Evolutionary conservation across 306 rosid genomes (phyloP).

Genomic region (Vigna hirtella): DNA sequence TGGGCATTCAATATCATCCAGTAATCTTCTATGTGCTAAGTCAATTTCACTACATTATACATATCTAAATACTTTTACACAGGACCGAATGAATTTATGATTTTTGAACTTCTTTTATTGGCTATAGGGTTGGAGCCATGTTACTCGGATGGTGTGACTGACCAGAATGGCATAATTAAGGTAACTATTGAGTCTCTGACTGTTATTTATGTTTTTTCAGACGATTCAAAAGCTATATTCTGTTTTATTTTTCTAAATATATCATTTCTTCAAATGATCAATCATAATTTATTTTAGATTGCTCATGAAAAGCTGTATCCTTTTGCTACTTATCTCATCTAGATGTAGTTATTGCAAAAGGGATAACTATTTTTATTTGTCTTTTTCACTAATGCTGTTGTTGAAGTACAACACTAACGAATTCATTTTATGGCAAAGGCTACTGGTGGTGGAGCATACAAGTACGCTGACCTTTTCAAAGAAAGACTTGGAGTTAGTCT

Average conservation of each 20-base stretch:
- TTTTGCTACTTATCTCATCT: conserved; percentile 20
- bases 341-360: conserved; percentile 30
- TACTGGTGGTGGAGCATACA: conserved; percentile 99
- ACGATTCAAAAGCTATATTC: conserved; percentile 16
- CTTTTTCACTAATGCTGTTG: conserved; percentile 27
- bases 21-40: conserved; percentile 22
- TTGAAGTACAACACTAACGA: conserved; percentile 39
- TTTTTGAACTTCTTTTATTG: conserved; percentile 14
- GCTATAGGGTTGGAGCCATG: conserved; percentile 69
- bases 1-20: conserved; percentile 18
- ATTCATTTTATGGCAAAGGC: conserved; percentile 69
- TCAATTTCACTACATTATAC: conserved; percentile 35
- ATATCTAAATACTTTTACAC: background rate
- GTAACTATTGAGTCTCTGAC: conserved; percentile 48
- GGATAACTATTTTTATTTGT: conserved; percentile 4
- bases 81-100: conserved; percentile 1
- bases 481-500: conserved; percentile 96
- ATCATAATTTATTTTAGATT: conserved; percentile 16
- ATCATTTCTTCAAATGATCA: conserved; percentile 20
- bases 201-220: conserved; percentile 29
- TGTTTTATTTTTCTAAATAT: background rate
- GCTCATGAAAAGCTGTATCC: conserved; percentile 12
- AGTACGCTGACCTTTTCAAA: conserved; percentile 94
- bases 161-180: conserved; percentile 82
- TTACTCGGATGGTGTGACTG: conserved; percentile 59